A percentile compares a stretch with the other conserved stretches of the same genome.
phyloP scores from a whole-genome alignment of 2,329 filamentous ascomycete species.

The Fonsecaea erecta region DNA sequence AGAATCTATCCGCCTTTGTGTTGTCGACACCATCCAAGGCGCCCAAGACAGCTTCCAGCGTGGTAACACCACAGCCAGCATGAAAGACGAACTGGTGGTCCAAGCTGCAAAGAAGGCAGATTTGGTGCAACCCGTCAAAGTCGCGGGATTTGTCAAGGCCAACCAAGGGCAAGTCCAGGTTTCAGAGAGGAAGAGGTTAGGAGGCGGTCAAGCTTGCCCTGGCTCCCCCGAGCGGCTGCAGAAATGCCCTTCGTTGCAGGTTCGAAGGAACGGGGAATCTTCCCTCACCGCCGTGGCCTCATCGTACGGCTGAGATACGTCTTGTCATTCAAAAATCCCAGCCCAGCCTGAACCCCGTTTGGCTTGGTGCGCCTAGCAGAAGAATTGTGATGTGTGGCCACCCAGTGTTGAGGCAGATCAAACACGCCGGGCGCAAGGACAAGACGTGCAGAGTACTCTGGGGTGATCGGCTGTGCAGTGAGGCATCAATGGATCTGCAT shows the following conservation, averaged over 20 bases:
- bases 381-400: neutral
- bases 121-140: constrained; percentile 31
- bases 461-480: neutral
- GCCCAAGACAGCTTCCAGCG: constrained; percentile 3
- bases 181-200: constrained; percentile 14
- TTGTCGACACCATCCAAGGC: constrained; percentile 8
- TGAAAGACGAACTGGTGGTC: constrained; percentile 34
- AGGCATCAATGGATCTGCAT: neutral
- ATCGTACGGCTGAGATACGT: neutral
- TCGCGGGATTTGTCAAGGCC: constrained; percentile 33
- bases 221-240: neutral
- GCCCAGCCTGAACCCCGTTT: neutral
- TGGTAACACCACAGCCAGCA: constrained; percentile 22
- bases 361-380: neutral
- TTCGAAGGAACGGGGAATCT: constrained; percentile 6
- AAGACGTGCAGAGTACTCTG: neutral
- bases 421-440: neutral
- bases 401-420: neutral
- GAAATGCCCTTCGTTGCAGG: neutral
- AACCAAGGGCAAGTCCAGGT: constrained; percentile 17
- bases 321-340: neutral
- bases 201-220: constrained; percentile 2
- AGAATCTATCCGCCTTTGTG: neutral
- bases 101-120: constrained; percentile 30
- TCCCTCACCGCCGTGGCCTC: constrained; percentile 15